These are phyloP conservation scores for Trichoderma citrinoviride DNA, from an alignment of 2,329 filamentous ascomycete species.

Conservation along the genomic window DNA sequence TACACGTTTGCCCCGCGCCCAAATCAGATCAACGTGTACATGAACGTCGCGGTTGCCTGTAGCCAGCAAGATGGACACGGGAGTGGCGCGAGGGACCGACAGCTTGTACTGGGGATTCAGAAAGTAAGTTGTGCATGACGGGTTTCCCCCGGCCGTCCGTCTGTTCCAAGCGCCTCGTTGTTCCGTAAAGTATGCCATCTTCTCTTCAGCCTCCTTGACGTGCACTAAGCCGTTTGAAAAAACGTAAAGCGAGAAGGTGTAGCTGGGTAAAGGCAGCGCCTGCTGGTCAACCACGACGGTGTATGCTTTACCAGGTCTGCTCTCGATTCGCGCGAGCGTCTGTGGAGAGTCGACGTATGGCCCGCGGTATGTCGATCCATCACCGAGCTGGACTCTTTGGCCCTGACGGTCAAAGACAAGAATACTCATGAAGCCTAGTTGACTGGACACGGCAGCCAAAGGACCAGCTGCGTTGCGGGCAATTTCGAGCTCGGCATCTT, in stretches of 20 bases:
- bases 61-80: slow-evolving; percentile 72
- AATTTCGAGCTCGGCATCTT: slow-evolving; percentile 61
- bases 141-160: slow-evolving; percentile 80
- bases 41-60: slow-evolving; percentile 65
- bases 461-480: slow-evolving; percentile 44
- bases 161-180: slow-evolving; percentile 69
- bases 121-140: slow-evolving; percentile 72
- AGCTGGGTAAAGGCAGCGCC: slow-evolving; percentile 66
- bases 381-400: slow-evolving; percentile 68
- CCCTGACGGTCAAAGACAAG: slow-evolving; percentile 74
- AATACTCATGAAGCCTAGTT: slow-evolving; percentile 81
- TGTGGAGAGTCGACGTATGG: slow-evolving; percentile 95
- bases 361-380: slow-evolving; percentile 67
- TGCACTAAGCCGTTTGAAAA: slow-evolving; percentile 66
- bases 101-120: slow-evolving; percentile 85
- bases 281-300: slow-evolving; percentile 74
- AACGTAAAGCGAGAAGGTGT: slow-evolving; percentile 84
- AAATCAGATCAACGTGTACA: slow-evolving; percentile 81
- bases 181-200: slow-evolving; percentile 58
- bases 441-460: slow-evolving; percentile 47
- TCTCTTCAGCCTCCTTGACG: slow-evolving; percentile 59
- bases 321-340: slow-evolving; percentile 69
- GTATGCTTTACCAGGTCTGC: slow-evolving; percentile 43
- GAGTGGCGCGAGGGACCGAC: slow-evolving; percentile 52
- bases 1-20: slow-evolving; percentile 71